Evolutionary conservation across 192 early-diverging fungal species (phyloP).

Genomic region (Obelidium mucronatum): DNA sequence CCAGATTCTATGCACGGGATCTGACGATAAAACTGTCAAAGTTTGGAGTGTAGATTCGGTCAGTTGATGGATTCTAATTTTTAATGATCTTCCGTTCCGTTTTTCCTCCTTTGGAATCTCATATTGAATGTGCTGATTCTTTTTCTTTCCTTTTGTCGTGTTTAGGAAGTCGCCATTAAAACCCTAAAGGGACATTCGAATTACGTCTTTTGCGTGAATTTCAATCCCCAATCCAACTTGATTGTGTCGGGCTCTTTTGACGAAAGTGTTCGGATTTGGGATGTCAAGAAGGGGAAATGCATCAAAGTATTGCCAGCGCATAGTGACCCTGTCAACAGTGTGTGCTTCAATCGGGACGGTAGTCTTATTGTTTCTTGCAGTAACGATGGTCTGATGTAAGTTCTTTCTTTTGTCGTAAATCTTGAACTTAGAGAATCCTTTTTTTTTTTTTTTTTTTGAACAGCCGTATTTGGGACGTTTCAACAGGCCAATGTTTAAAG

Average conservation of each 20-base stretch:
- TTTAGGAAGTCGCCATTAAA: slow-evolving; percentile 74
- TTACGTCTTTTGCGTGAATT: slow-evolving; percentile 98
- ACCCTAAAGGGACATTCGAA: slow-evolving; percentile 91
- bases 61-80: slow-evolving; percentile 27
- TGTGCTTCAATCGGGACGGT: slow-evolving; percentile 97
- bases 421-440: slow-evolving; percentile 73
- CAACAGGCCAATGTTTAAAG: slow-evolving; percentile 97
- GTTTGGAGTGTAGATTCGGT: slow-evolving; percentile 89
- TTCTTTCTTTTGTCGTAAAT: not conserved
- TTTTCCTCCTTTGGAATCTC: slow-evolving; percentile 5
- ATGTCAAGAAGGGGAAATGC: slow-evolving; percentile 89
- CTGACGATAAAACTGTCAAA: slow-evolving; percentile 94
- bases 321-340: slow-evolving; percentile 93
- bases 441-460: slow-evolving; percentile 1
- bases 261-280: slow-evolving; percentile 96
- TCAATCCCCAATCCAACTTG: slow-evolving; percentile 90
- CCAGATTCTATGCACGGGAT: slow-evolving; percentile 82
- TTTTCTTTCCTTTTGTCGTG: too few species aligned
- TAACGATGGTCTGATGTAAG: slow-evolving; percentile 95
- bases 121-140: too few species aligned
- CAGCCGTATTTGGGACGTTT: slow-evolving; percentile 98
- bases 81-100: slow-evolving; percentile 2
- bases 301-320: slow-evolving; percentile 92
- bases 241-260: slow-evolving; percentile 99
- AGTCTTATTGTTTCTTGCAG: slow-evolving; percentile 94